Base-by-base conservation (phyloP, 768 basidiomycete genomes). In the Auricularia sp. region DNA sequence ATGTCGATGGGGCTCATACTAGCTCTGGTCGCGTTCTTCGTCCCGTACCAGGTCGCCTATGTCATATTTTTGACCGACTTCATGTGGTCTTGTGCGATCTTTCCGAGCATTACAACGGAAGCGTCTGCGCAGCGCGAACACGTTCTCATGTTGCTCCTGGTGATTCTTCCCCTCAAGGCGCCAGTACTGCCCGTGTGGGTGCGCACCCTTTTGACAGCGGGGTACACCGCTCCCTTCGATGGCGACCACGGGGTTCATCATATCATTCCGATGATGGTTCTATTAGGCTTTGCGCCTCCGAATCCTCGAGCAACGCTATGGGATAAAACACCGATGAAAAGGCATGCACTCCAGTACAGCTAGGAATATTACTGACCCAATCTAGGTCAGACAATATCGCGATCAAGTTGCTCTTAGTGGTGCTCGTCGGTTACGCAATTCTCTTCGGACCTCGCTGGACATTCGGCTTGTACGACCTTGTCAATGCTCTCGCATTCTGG, bases 41-140 rank as follows among this genome's bases (percentile, higher is more conserved):
- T 95, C n/a, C 94, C 94, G 0, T 93, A 91, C 85, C 94, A 97
- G 74, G 89, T 95, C 10, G 93, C 89, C 3, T 94, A 89, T 74
- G 80, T 96, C 29, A 87, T 90, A 21, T 86, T 86, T 68, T 91
- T 91, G 86, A 66, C 87, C n/a, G 84, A 59, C 56, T 89, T 61
- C 91, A 93, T 66, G 75, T 91, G 56, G 77, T 83, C 69, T 87
- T 84, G 43, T 91, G 88, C 68, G 81, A 29, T 33, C 5, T 47
- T 58, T 10, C 81, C 18, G 75, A 72, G 43, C 62, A 67, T 42
- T 51, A 54, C 51, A 64, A 23, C 16, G 21, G 66, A 70, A 42
- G 79, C 79, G 59, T 71, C 78, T 60, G 74, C 83, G 62, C 81
- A 86, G 64, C 85, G 81, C 64, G 73, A 79, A 65, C 86, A 91